These are phyloP conservation scores for Puccinia horiana DNA, from an alignment of 1,284 basidiomycete species.

Conservation along the genomic window DNA sequence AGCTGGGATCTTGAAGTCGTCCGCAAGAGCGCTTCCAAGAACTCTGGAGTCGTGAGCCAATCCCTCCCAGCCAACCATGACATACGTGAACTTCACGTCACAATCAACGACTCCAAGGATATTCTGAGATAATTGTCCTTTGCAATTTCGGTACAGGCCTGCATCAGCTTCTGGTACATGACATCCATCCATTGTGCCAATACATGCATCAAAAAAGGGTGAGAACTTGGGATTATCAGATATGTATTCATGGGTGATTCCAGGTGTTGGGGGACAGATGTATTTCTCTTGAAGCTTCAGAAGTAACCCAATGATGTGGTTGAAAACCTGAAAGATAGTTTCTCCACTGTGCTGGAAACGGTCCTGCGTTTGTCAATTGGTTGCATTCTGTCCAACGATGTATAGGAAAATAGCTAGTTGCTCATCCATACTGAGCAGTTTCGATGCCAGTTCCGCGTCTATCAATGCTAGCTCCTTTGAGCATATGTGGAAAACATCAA, in stretches of 20 bases:
- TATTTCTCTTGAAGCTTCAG: slow-evolving; percentile 10
- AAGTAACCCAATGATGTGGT: slow-evolving; percentile 3
- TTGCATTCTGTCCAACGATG: neutral
- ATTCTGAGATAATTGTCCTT: slow-evolving; percentile 60
- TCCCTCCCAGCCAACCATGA: slow-evolving; percentile 60
- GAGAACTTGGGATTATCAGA: slow-evolving; percentile 58
- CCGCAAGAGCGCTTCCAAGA: slow-evolving; percentile 54
- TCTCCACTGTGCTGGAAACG: slow-evolving; percentile 51
- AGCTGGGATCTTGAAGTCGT: slow-evolving; percentile 57
- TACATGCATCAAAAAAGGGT: slow-evolving; percentile 59
- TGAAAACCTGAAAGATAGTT: slow-evolving; percentile 50
- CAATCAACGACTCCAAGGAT: slow-evolving; percentile 57
- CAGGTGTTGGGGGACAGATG: slow-evolving; percentile 38
- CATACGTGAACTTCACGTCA: slow-evolving; percentile 58
- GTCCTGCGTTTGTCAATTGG: slow-evolving; percentile 36
- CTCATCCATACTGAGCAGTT: no score
- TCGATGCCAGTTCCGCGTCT: no score
- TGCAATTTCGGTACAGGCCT: slow-evolving; percentile 56
- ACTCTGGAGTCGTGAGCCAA: slow-evolving; percentile 58
- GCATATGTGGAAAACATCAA: no score
- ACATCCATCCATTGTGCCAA: slow-evolving; percentile 62
- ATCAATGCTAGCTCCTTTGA: no score
- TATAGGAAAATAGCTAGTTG: no score
- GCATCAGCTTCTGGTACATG: slow-evolving; percentile 56
- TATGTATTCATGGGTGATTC: slow-evolving; percentile 24